Base-by-base conservation (phyloP, 371 early-diverging fungal species). In the Chytridiales sp. region DNA sequence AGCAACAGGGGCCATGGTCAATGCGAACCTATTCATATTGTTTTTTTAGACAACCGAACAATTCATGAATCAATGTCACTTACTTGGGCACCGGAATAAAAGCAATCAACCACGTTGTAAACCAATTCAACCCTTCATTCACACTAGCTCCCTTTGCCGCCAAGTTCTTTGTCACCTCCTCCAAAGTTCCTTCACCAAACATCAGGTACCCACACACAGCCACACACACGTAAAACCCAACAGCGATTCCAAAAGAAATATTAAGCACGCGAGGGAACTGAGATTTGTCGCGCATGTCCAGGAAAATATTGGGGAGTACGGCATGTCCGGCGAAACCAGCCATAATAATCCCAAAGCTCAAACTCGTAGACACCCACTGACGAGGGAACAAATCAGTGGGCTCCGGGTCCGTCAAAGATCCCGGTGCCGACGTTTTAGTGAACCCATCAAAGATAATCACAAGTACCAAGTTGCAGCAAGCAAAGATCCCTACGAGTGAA, bases 171-270 rank as follows among this genome's bases (percentile, higher is more conserved):
- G 84, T 85, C 42, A 85, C 80, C 72, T 86, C 86, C 65, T 85
- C 79, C 70, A 79, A 69, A 15, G 82, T 79, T 17, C 35, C 57
- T 43, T 78, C 74, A 3, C 90, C 90, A 81, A 88, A 90, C 90
- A 88, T 89, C 19, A 73, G 17, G 70, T 88, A 88, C 13, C 90
- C 88, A 57, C 67, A 56, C 22, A 66, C 69, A 1, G 81, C 84
- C 50, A 87, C 68, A 5, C 59, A 40, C 1, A 75, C 22, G 65
- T 85, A 86, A 1, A 81, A 56, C 8, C 56, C 2, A 17, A 68
- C 51, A 1, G 78, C 76, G 31, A 78, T 53, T 0, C 67, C 26
- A 56, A 83, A 87, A 0, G 85, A 73, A n/a, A 77, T 38, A 53
- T 82, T 78, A 15, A 86, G 72, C 66, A 84, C 65, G 2, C 21